phyloP scores from a whole-genome alignment of 306 rosid genomes.

The Mucuna pruriens region DNA sequence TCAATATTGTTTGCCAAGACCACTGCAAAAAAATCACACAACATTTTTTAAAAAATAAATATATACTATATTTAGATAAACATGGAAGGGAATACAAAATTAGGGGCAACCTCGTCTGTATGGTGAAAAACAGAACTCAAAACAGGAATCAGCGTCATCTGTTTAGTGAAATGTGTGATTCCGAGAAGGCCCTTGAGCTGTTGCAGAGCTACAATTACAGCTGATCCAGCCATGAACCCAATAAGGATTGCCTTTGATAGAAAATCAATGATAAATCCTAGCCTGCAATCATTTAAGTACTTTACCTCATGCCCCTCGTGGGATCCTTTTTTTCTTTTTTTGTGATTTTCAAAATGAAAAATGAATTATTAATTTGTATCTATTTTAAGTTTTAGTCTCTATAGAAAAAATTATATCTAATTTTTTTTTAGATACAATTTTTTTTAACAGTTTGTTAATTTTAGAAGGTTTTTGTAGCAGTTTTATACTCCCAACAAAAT shows the following conservation, averaged over 20 bases:
- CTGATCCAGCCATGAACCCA: slow-evolving; percentile 95
- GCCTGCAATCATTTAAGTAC: slow-evolving; percentile 52
- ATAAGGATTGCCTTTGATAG: slow-evolving; percentile 83
- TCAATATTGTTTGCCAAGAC: slow-evolving; percentile 89
- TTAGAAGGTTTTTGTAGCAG: background rate
- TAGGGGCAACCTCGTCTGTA: slow-evolving; percentile 63
- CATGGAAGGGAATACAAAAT: background rate
- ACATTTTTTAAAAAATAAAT: background rate
- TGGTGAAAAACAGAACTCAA: slow-evolving; percentile 63
- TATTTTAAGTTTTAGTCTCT: no score
- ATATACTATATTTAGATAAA: background rate
- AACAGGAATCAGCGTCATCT: slow-evolving; percentile 76
- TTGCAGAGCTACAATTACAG: slow-evolving; percentile 81
- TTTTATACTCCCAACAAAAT: no score
- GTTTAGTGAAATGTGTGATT: slow-evolving; percentile 69
- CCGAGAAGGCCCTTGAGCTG: slow-evolving; percentile 89
- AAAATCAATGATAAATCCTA: slow-evolving; percentile 93
- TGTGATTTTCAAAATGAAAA: no score
- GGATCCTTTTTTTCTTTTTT: no score
- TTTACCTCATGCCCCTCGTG: background rate
- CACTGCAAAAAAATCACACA: slow-evolving; percentile 65
- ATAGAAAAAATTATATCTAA: no score
- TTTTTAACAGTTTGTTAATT: no score
- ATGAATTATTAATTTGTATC: no score
- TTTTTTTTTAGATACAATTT: no score